Conservation (phyloP, 2,329 filamentous ascomycete genomes). For the Clarireedia paspali region DNA sequence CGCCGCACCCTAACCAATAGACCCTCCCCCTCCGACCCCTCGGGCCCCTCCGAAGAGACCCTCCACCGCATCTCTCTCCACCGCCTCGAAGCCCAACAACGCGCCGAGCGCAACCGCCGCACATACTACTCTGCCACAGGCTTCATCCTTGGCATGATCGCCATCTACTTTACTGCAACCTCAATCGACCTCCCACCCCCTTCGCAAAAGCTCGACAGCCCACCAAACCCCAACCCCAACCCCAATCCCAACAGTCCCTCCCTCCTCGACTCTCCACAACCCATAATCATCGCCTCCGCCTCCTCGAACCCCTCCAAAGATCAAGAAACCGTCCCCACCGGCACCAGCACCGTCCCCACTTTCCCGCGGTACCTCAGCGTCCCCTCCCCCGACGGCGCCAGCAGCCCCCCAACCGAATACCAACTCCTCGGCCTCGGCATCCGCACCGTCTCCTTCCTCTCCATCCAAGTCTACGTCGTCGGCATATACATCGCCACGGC, state of each 20-base stretch:
- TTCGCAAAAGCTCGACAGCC: slow-evolving; percentile 5
- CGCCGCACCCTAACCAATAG: slow-evolving; percentile 8
- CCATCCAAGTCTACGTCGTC: slow-evolving; percentile 89
- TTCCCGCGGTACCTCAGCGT: slow-evolving; percentile 56
- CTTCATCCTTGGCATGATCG: slow-evolving; percentile 24
- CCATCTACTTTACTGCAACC: slow-evolving; percentile 27
- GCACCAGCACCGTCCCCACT: slow-evolving; percentile 26
- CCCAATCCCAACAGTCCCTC: slow-evolving; percentile 7
- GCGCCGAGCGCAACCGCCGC: slow-evolving; percentile 26
- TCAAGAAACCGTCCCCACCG: slow-evolving; percentile 30
- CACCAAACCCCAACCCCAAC: slow-evolving; percentile 31
- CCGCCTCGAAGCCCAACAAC: slow-evolving; percentile 20
- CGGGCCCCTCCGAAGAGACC: slow-evolving; percentile 3
- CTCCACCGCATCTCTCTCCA: slow-evolving; percentile 24
- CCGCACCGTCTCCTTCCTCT: slow-evolving; percentile 80
- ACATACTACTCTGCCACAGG: slow-evolving; percentile 24
- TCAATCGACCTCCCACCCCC: slow-evolving; percentile 21
- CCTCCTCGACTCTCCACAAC: background rate
- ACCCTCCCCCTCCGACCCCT: slow-evolving; percentile 1
- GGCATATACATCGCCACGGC: slow-evolving; percentile 83
- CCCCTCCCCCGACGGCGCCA: slow-evolving; percentile 70
- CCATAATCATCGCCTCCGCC: slow-evolving; percentile 24
- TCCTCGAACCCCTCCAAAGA: slow-evolving; percentile 12
- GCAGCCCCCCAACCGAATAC: slow-evolving; percentile 58
- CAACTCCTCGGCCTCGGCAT: slow-evolving; percentile 83